Percentiles rank a stretch among this genome's conserved stretches.
phyloP scores from a whole-genome alignment of 1,139 yeast genomes.

The Candida glucosophila region DNA sequence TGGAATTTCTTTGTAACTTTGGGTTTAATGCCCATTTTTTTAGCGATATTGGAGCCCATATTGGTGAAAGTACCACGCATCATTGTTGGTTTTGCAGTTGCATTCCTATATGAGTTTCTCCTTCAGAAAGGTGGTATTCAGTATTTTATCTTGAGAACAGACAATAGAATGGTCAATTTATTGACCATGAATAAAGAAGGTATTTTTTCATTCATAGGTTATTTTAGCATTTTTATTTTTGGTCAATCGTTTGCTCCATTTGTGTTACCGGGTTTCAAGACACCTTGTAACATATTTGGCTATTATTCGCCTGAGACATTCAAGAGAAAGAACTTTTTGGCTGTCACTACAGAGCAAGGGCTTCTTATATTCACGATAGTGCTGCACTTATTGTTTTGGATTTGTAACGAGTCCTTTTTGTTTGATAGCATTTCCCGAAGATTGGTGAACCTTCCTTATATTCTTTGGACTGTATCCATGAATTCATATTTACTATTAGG shows the following conservation, averaged over 20 bases:
- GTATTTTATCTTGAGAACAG: constrained; percentile 28
- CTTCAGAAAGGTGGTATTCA: constrained; percentile 28
- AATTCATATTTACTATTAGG: constrained; percentile 40
- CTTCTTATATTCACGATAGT: constrained; percentile 33
- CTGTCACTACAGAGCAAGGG: constrained; percentile 46
- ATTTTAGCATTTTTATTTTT: constrained; percentile 70
- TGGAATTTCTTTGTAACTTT: constrained; percentile 95
- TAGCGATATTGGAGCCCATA: constrained; percentile 52
- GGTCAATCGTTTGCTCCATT: constrained; percentile 78
- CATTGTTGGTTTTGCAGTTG: constrained; percentile 47
- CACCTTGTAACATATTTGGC: constrained; percentile 36
- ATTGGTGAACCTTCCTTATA: constrained; percentile 79
- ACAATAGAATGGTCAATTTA: constrained; percentile 45
- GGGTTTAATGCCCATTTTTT: constrained; percentile 61
- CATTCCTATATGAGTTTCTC: constrained; percentile 48
- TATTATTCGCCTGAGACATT: constrained; percentile 11
- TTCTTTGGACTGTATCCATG: constrained; percentile 80
- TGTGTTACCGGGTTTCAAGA: constrained; percentile 36
- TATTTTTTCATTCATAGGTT: constrained; percentile 72
- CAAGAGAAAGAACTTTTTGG: constrained; percentile 12
- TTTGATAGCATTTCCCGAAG: constrained; percentile 66
- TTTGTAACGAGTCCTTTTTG: constrained; percentile 30
- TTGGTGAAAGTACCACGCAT: constrained; percentile 48
- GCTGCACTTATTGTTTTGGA: constrained; percentile 28
- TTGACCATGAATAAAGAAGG: constrained; percentile 84